Evolutionary conservation across 2,329 filamentous ascomycete species (phyloP).

Genomic region (Cytospora mali): DNA sequence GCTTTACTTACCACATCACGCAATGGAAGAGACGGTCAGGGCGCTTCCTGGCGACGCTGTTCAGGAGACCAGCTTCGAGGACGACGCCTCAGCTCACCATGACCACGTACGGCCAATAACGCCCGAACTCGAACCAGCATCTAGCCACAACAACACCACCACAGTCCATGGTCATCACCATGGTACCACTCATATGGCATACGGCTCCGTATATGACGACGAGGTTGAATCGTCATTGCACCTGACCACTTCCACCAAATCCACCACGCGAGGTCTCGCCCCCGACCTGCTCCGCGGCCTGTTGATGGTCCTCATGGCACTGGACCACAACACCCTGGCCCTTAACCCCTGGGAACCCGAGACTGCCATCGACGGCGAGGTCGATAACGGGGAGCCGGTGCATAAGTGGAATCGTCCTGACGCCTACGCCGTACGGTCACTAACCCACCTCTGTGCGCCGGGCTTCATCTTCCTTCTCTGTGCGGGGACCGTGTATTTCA

Average conservation of each 20-base stretch:
- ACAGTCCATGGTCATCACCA: background rate
- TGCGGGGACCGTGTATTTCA: constrained; percentile 49
- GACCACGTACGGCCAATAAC: background rate
- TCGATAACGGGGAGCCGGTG: constrained; percentile 39
- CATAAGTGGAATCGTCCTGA: constrained; percentile 42
- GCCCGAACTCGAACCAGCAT: background rate
- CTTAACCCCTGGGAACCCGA: constrained; percentile 47
- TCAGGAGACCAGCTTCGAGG: constrained; percentile 30
- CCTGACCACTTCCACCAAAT: constrained; percentile 12
- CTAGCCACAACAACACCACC: background rate
- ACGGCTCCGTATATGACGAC: constrained; percentile 12
- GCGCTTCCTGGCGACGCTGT: constrained; percentile 26
- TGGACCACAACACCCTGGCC: constrained; percentile 46
- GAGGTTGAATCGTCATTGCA: background rate
- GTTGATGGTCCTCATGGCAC: constrained; percentile 48
- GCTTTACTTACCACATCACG: background rate
- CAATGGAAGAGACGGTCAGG: constrained; percentile 16
- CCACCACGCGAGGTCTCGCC: constrained; percentile 40
- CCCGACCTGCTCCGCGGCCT: constrained; percentile 49
- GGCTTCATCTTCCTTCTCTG: constrained; percentile 51
- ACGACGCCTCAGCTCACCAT: constrained; percentile 22
- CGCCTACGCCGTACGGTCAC: constrained; percentile 43
- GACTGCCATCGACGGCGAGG: constrained; percentile 41
- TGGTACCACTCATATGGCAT: background rate
- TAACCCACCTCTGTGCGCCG: constrained; percentile 49